These are phyloP conservation scores for Aspergillus cavernicola DNA, from an alignment of 495 filamentous ascomycete genomes.

Conservation along the genomic window DNA sequence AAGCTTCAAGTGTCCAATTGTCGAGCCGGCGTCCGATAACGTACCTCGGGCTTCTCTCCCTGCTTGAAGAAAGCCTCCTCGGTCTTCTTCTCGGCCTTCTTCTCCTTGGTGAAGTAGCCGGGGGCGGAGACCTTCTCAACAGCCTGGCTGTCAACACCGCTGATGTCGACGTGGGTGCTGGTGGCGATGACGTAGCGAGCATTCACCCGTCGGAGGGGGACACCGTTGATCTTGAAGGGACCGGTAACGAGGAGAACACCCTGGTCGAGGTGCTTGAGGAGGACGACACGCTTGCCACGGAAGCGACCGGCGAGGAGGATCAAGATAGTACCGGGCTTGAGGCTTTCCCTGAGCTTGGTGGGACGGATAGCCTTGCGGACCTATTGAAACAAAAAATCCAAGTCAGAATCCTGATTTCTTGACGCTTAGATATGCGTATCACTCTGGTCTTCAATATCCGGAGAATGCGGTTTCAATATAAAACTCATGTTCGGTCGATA, in stretches of 20 bases:
- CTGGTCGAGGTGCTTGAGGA: conserved; percentile 93
- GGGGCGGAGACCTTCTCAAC: conserved; percentile 77
- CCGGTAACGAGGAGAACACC: conserved; percentile 98
- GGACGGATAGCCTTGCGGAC: conserved; percentile 90
- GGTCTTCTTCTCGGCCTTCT: conserved; percentile 85
- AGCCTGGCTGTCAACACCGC: conserved; percentile 75
- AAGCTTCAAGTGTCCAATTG: too few relatives aligned
- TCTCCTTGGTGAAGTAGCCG: conserved; percentile 95
- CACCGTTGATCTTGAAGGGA: conserved; percentile 99
- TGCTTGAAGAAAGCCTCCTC: conserved; percentile 98
- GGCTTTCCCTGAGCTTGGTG: conserved; percentile 76
- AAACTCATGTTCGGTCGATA: conserved; percentile 14
- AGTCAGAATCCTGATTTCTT: conserved; percentile 30
- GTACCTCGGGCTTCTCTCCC: conserved; percentile 93
- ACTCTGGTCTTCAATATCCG: not conserved
- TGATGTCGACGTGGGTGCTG: conserved; percentile 80
- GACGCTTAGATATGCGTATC: not conserved
- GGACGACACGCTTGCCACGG: conserved; percentile 99
- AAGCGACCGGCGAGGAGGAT: conserved; percentile 99
- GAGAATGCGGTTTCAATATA: conserved; percentile 26
- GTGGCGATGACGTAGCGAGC: conserved; percentile 98
- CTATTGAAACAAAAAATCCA: conserved; percentile 47
- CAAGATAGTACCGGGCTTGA: conserved; percentile 89
- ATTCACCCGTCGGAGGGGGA: conserved; percentile 96
- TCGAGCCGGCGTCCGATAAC: conserved; percentile 26